Percentiles rank a stretch among this genome's conserved stretches.
Evolutionary conservation across 306 rosid genomes (phyloP).

Genomic region (Cucurbita ficifolia): DNA sequence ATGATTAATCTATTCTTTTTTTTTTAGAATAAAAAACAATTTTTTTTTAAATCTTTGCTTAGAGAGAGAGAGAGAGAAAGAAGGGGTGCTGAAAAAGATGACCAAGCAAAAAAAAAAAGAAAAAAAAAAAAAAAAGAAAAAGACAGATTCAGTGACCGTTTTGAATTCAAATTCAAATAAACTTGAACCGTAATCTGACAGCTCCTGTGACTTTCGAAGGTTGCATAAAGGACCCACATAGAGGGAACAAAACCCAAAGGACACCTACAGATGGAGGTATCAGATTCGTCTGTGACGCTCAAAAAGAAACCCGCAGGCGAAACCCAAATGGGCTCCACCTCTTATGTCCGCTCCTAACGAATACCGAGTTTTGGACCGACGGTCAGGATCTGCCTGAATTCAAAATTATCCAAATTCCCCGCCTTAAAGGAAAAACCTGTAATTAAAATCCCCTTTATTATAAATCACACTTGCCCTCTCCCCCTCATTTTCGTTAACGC

Average conservation of each 20-base stretch:
- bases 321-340: conserved; percentile 30
- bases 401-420: conserved; percentile 55
- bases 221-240: neutral
- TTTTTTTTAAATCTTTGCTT: neutral
- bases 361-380: conserved; percentile 23
- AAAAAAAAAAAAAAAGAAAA: neutral
- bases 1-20: neutral
- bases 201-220: conserved; percentile 11
- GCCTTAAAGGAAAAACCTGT: conserved; percentile 19
- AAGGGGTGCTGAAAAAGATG: neutral
- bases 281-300: neutral
- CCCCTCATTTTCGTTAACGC: conserved; percentile 5
- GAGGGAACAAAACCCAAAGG: neutral
- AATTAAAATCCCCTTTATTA: conserved; percentile 21
- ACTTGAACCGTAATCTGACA: conserved; percentile 7
- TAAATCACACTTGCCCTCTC: conserved; percentile 19
- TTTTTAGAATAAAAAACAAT: neutral
- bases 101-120: too few species aligned
- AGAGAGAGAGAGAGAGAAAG: neutral
- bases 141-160: conserved; percentile 57
- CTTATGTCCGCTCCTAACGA: conserved; percentile 48
- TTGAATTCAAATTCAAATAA: conserved; percentile 60
- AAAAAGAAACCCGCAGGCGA: conserved; percentile 1
- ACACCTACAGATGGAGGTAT: neutral
- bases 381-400: conserved; percentile 37